Percentiles rank a stretch among this genome's conserved stretches.
These are phyloP conservation scores for Lotmaria passim DNA, from an alignment of 208 protist species.

Conservation along the genomic window DNA sequence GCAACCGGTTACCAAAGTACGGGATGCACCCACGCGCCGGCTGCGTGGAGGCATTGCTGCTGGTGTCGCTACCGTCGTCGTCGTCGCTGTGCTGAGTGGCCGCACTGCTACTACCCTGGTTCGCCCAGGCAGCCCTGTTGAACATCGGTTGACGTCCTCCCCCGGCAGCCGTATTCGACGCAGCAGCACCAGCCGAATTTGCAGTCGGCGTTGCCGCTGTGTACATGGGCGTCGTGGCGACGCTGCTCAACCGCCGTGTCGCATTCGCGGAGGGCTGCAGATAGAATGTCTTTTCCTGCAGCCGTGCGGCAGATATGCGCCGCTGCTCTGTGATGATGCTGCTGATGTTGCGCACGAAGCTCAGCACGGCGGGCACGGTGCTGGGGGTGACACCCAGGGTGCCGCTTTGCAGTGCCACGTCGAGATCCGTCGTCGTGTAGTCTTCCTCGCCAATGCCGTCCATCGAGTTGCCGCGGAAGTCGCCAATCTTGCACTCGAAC, in stretches of 20 bases:
- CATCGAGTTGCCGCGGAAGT: conserved; percentile 58
- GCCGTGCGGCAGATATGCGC: conserved; percentile 34
- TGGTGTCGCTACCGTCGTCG: conserved; percentile 1
- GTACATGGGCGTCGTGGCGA: no score
- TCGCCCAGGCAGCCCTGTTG: no score
- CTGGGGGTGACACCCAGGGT: conserved; percentile 79
- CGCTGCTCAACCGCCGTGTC: background rate
- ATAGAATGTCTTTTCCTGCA: conserved; percentile 26
- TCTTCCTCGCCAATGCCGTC: conserved; percentile 73
- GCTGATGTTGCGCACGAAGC: conserved; percentile 59
- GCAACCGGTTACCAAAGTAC: conserved; percentile 72
- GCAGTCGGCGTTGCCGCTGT: no score
- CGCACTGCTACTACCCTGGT: no score
- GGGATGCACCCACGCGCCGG: conserved; percentile 34
- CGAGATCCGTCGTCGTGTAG: conserved; percentile 54
- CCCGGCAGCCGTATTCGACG: no score
- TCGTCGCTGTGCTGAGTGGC: background rate
- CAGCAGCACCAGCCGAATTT: no score
- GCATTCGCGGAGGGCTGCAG: background rate
- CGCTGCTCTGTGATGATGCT: conserved; percentile 60
- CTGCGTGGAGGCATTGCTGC: conserved; percentile 23
- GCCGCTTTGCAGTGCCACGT: conserved; percentile 44
- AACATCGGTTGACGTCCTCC: no score
- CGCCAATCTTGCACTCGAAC: conserved; percentile 69
- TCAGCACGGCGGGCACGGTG: conserved; percentile 72